A percentile compares a stretch with the other conserved stretches of the same genome.
Conservation (phyloP, 164 flowering plant species). For the Magnolia officinalis region DNA sequence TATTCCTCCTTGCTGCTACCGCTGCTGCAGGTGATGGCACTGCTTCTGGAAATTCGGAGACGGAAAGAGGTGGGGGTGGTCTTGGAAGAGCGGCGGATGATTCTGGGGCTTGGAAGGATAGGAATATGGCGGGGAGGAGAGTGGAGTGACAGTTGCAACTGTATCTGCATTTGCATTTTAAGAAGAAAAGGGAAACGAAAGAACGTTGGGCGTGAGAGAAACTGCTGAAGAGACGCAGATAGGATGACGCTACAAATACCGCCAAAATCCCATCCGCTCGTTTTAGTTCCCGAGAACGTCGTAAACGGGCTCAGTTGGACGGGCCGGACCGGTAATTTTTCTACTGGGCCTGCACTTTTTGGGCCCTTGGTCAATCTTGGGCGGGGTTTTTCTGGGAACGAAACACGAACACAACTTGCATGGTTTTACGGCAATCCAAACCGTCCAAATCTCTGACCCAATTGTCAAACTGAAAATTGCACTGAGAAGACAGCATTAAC, state of each 20-base stretch:
- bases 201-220: neutral
- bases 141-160: constrained; percentile 20
- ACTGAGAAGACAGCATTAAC: too few relatives aligned
- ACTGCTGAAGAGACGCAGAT: neutral
- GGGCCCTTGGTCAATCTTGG: too few relatives aligned
- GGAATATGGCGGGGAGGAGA: constrained; percentile 12
- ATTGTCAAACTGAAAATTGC: too few relatives aligned
- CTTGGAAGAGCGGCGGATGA: neutral
- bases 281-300: too few relatives aligned
- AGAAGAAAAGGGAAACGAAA: neutral
- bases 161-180: constrained; percentile 10
- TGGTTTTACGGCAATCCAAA: too few relatives aligned
- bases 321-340: too few relatives aligned
- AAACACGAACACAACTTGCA: too few relatives aligned
- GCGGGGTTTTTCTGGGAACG: too few relatives aligned
- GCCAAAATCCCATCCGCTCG: neutral
- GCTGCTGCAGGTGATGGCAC: constrained; percentile 1
- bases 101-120: neutral
- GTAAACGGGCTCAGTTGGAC: too few relatives aligned
- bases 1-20: constrained; percentile 13
- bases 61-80: neutral
- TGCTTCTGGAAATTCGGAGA: constrained; percentile 8
- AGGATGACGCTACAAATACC: neutral
- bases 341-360: too few relatives aligned
- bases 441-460: too few relatives aligned